Base-by-base conservation (phyloP, 768 basidiomycete genomes). In the Tubosaeta sp. region DNA sequence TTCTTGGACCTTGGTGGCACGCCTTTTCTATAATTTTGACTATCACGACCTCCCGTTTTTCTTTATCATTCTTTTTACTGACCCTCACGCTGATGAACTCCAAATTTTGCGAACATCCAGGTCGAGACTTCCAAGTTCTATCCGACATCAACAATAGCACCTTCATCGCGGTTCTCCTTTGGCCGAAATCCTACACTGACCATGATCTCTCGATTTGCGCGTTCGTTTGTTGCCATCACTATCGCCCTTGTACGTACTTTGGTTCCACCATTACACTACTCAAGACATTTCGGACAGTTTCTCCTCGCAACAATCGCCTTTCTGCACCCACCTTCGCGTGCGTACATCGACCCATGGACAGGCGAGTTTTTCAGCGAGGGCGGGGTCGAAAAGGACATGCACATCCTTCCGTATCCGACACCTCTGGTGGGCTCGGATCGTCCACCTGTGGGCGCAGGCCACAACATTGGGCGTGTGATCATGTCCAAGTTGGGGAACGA, bases 401-500 rank as follows among this genome's bases (percentile, higher is more conserved):
- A 58, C 32, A 48, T 50, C 5, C 52, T 62, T n/a, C 64, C 64
- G 1, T 51, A 62, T 32, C 49, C 61, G 34, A 16, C 21, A 3
- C 25, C 40, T 1, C 18, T 22, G 44, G 31, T 32, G n/a, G 34
- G 35, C n/a, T 36, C 34, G 2, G 44, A 4, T 29, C 11, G 41
- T 5, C 30, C n/a, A 12, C 31, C 11, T 11, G 51, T 18, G 9
- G 24, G 16, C 4, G 35, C 29, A 11, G 14, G 22, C 14, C 16
- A 49, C 4, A 34, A 30, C 3, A 18, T 42, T 7, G 72, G 87
- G 5, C 79, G 78, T 1, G 90, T 94, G 12, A 96, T 97, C 59
- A 96, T 96, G 94, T 70, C 82, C n/a, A 90, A 89, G 68, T 70
- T 96, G 43, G 86, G 80, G 38, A 97, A 97, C 65, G 94, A 79